These are phyloP conservation scores for Microbotryum violaceum DNA, from an alignment of 1,284 basidiomycete genomes.

Conservation along the genomic window DNA sequence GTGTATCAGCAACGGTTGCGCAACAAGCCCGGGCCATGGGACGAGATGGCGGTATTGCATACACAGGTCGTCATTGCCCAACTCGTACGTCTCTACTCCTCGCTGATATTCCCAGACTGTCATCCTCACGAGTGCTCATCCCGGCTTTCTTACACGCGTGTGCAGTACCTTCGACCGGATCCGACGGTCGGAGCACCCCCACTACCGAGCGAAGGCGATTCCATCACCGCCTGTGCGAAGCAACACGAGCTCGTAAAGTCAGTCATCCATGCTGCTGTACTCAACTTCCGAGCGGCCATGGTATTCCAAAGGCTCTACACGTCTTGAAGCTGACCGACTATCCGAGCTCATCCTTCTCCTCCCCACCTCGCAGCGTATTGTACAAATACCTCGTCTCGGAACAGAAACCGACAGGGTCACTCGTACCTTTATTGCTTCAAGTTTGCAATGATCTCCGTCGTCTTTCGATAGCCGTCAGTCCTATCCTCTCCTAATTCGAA, in stretches of 20 bases:
- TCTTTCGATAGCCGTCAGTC: slow-evolving; percentile 25
- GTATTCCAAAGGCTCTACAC: too few relatives aligned
- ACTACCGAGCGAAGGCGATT: neutral
- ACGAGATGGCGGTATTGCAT: slow-evolving; percentile 19
- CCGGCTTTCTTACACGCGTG: neutral
- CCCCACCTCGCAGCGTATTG: slow-evolving; percentile 19
- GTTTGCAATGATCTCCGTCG: slow-evolving; percentile 30
- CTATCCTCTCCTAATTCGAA: neutral
- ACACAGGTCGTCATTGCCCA: slow-evolving; percentile 16
- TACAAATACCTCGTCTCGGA: slow-evolving; percentile 28
- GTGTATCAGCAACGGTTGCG: too few relatives aligned
- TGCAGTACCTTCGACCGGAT: slow-evolving; percentile 1
- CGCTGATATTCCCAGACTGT: too few relatives aligned
- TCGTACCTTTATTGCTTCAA: slow-evolving; percentile 30
- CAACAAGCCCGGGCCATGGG: slow-evolving; percentile 6
- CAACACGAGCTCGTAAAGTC: slow-evolving; percentile 21
- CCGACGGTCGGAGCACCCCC: neutral
- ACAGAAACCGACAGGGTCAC: slow-evolving; percentile 27
- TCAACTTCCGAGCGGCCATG: too few relatives aligned
- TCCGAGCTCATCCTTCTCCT: neutral
- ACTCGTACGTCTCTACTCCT: slow-evolving; percentile 2
- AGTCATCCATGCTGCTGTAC: neutral
- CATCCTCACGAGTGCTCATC: too few relatives aligned
- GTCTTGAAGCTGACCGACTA: neutral
- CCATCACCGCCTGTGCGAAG: slow-evolving; percentile 5